phyloP scores from a whole-genome alignment of 2,329 filamentous ascomycete genomes.

The Trichoderma sp. region DNA sequence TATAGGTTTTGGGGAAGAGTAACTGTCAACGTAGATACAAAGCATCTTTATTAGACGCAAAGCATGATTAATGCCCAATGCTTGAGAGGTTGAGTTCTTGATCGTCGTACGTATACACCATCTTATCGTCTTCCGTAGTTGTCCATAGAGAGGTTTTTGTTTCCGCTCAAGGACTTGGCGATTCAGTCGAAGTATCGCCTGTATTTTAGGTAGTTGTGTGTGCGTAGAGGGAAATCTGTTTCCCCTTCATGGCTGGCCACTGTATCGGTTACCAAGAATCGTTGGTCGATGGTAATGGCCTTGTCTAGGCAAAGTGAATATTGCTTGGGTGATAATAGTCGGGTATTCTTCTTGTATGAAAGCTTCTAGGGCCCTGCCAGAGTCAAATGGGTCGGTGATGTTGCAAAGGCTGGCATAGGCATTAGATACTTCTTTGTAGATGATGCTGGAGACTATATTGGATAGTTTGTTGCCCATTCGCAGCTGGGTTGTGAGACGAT shows the following conservation, averaged over 20 bases:
- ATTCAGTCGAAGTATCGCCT: neutral
- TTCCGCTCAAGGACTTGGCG: too few relatives aligned
- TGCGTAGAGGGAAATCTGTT: neutral
- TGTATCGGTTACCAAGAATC: neutral
- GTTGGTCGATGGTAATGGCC: neutral
- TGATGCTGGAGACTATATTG: neutral
- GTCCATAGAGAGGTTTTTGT: too few relatives aligned
- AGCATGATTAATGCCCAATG: too few relatives aligned
- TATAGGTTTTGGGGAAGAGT: too few relatives aligned
- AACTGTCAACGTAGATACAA: too few relatives aligned
- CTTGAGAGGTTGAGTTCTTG: too few relatives aligned
- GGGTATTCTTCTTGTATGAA: neutral
- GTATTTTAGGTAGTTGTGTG: neutral
- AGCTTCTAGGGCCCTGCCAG: neutral
- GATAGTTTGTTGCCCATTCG: constrained; percentile 22
- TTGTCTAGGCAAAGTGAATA: neutral
- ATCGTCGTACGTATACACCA: too few relatives aligned
- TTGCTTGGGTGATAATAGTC: neutral
- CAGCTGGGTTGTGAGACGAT: constrained; percentile 23
- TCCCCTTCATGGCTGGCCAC: neutral
- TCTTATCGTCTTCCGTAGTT: too few relatives aligned
- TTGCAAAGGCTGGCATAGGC: neutral
- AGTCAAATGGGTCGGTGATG: neutral
- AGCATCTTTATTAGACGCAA: too few relatives aligned
- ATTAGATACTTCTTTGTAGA: neutral